Evolutionary conservation across 306 rosid genomes (phyloP), one percentile per base, ranked within the genome.

Genomic region (Amphicarpaea edgeworthii): DNA sequence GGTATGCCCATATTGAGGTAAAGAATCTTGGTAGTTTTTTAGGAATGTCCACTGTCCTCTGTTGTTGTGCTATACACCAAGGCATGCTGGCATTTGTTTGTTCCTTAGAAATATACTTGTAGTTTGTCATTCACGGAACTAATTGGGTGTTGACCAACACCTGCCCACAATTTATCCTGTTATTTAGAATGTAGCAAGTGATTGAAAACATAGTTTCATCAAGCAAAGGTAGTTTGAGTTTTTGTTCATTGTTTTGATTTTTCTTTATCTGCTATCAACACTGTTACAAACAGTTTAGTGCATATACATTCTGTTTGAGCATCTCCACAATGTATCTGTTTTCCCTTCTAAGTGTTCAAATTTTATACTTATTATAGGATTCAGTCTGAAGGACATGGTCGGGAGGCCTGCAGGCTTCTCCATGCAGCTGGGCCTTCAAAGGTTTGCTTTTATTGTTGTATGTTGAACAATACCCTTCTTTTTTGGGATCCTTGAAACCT

Each of bases 401-500:
- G 84, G 66, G 82, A 92, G 68, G 96, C 96, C 73, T 92, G 97
- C 76, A 90, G 83, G 71, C 69, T 86, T 82, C 93, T 92, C 80
- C 93, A 92, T 77, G 88, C 88, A 14, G 92, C 90, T 12, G 97
- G 96, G 72, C 97, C 97, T 8, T 75, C 93, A 73, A 90, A 86
- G 97, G 96, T 92, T 79, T 76, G 53, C 23, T 51, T 78, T 50
- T 82, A 42, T 41, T 61, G 2, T 17, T 68, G 49, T 41, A 62
- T 21, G 71, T n/a, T 47, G 40, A 28, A 61, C 80, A 68, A 53
- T 8, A 19, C 11, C 49, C 1, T 26, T 12, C 47, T 41, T 38
- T 6, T 28, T 16, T 67, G 7, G 32, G 70, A 24, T 23, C 3
- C 4, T 17, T 61, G 40, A 72, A 53, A 42, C 46, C 64, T 51